Evolutionary conservation across 192 early-diverging fungal genomes (phyloP).

Genomic region (Backusella tuberculispora): DNA sequence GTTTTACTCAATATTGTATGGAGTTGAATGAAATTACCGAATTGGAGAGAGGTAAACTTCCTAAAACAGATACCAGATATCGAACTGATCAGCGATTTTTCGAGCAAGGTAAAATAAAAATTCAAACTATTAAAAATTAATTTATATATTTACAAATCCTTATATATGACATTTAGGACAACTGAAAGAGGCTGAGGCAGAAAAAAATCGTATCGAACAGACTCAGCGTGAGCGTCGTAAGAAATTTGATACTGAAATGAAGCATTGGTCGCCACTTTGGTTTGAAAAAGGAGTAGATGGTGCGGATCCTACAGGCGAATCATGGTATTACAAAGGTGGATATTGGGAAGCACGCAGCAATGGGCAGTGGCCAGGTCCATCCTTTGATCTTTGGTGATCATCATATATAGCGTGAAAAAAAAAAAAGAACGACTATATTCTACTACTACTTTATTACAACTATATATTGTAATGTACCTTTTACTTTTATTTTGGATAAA

Average conservation of each 20-base stretch:
- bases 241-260: conserved; percentile 53
- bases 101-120: conserved; percentile 61
- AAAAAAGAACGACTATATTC: too few relatives aligned
- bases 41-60: conserved; percentile 62
- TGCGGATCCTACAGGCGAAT: conserved; percentile 20
- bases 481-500: too few relatives aligned
- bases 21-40: conserved; percentile 88
- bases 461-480: too few relatives aligned
- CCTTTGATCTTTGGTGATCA: conserved; percentile 2
- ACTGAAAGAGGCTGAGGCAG: conserved; percentile 43
- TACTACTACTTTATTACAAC: too few relatives aligned
- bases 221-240: conserved; percentile 3
- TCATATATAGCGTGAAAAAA: background rate
- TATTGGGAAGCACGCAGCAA: conserved; percentile 76
- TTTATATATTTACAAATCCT: background rate
- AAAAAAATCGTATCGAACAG: conserved; percentile 5
- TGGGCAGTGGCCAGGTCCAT: conserved; percentile 23
- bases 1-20: conserved; percentile 85
- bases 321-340: conserved; percentile 85
- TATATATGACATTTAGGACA: conserved; percentile 45
- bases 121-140: background rate
- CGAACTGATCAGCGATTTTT: conserved; percentile 70
- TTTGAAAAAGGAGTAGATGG: conserved; percentile 52
- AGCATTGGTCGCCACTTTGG: conserved; percentile 62
- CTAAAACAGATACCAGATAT: conserved; percentile 89